These are phyloP conservation scores for Cyclotella baltica DNA, from an alignment of 108 stramenopile species.

Conservation along the genomic window DNA sequence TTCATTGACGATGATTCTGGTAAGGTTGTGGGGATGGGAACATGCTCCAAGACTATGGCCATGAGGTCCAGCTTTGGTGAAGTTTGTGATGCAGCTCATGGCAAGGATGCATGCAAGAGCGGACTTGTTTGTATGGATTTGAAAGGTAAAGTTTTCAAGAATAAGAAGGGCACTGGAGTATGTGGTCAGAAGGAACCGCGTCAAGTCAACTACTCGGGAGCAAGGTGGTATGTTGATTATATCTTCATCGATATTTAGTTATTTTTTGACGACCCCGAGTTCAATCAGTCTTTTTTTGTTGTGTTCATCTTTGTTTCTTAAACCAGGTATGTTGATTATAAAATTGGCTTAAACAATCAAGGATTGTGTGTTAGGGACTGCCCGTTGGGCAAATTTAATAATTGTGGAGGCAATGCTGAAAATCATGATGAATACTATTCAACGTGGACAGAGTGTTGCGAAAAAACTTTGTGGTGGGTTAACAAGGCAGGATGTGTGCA, in stretches of 20 bases:
- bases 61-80: neutral
- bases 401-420: conserved; percentile 19
- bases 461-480: conserved; percentile 53
- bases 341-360: conserved; percentile 30
- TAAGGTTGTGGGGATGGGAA: neutral
- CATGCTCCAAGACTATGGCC: neutral
- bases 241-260: no score
- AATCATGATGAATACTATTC: conserved; percentile 13
- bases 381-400: conserved; percentile 15
- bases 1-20: neutral
- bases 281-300: no score
- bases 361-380: conserved; percentile 63
- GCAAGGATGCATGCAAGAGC: conserved; percentile 2
- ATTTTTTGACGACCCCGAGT: no score
- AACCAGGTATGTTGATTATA: conserved; percentile 34
- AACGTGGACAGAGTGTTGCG: conserved; percentile 17
- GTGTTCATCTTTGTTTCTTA: no score
- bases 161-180: neutral
- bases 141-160: neutral
- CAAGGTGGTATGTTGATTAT: conserved; percentile 29
- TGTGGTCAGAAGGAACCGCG: neutral
- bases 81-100: conserved; percentile 23
- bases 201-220: neutral
- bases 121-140: conserved; percentile 13
- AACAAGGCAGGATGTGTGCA: neutral